Conservation (phyloP, 1,284 basidiomycete genomes). For the Ganoderma multipileum region DNA sequence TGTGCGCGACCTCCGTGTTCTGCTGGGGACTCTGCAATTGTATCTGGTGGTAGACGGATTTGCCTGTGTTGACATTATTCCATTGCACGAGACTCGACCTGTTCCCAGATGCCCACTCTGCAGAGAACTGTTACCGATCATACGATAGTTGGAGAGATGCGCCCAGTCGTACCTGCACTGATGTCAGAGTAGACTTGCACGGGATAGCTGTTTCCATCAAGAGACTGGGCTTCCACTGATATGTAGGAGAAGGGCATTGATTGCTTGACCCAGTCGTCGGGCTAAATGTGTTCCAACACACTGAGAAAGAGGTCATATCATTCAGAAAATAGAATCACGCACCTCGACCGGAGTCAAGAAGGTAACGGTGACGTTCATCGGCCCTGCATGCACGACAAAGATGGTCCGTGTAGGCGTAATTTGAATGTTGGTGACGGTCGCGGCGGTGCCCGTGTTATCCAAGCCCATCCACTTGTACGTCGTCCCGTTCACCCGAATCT, state of each 20-base stretch:
- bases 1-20: slow-evolving; percentile 24
- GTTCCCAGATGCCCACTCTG: slow-evolving; percentile 34
- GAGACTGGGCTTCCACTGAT: slow-evolving; percentile 37
- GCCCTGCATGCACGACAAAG: slow-evolving; percentile 28
- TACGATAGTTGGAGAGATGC: not conserved
- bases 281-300: slow-evolving; percentile 25
- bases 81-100: slow-evolving; percentile 21
- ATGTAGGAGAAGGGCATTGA: slow-evolving; percentile 45
- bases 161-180: slow-evolving; percentile 32
- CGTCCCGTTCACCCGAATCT: slow-evolving; percentile 31
- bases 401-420: slow-evolving; percentile 29
- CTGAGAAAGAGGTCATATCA: not conserved
- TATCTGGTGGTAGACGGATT: slow-evolving; percentile 29
- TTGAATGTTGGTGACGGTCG: slow-evolving; percentile 18
- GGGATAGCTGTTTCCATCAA: slow-evolving; percentile 40
- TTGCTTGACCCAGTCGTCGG: slow-evolving; percentile 41
- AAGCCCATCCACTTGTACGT: slow-evolving; percentile 32
- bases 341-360: slow-evolving; percentile 35
- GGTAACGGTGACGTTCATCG: slow-evolving; percentile 30
- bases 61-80: slow-evolving; percentile 21
- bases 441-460: not conserved
- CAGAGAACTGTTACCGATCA: not conserved
- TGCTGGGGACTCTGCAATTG: slow-evolving; percentile 26
- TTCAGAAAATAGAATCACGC: not conserved
- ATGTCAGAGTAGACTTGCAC: slow-evolving; percentile 46